Conservation (phyloP, 108 stramenopile genomes). For the Fistulifera solaris region DNA sequence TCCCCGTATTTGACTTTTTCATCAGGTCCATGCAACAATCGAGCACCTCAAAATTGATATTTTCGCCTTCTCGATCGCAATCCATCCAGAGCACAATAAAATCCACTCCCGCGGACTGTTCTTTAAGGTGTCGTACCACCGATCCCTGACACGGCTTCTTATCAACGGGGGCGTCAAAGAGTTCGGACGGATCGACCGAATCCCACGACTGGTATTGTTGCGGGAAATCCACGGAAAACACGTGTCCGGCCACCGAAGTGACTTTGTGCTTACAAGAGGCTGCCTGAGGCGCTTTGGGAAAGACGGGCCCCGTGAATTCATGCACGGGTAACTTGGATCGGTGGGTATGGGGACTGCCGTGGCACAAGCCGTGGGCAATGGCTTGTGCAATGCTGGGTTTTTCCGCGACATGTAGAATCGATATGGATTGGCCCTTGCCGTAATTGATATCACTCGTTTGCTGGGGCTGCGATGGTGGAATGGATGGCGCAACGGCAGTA, state of each 20-base stretch:
- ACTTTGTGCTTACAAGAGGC: conserved; percentile 49
- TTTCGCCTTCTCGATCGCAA: conserved; percentile 94
- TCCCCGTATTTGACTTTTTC: conserved; percentile 12
- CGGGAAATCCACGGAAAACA: conserved; percentile 92
- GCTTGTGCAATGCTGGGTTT: conserved; percentile 82
- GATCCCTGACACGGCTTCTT: conserved; percentile 65
- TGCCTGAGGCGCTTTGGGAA: conserved; percentile 72
- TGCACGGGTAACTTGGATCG: conserved; percentile 50
- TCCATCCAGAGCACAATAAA: conserved; percentile 92
- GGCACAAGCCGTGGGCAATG: conserved; percentile 57
- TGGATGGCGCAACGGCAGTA: conserved; percentile 13
- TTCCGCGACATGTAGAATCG: conserved; percentile 71
- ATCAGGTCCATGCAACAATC: conserved; percentile 70
- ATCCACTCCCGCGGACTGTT: conserved; percentile 55
- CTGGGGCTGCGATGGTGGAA: conserved; percentile 77
- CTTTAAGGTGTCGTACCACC: conserved; percentile 77
- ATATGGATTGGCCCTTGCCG: conserved; percentile 53
- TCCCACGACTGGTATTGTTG: conserved; percentile 85
- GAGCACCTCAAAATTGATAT: conserved; percentile 94
- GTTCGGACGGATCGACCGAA: conserved; percentile 82
- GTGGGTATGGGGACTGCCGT: conserved; percentile 9
- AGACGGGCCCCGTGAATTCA: conserved; percentile 50
- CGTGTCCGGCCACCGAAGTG: conserved; percentile 92
- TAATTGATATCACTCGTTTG: conserved; percentile 73
- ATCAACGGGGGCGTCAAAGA: conserved; percentile 71